phyloP scores from a whole-genome alignment of 2,329 filamentous ascomycete genomes.

The Cercospora brassicicola region DNA sequence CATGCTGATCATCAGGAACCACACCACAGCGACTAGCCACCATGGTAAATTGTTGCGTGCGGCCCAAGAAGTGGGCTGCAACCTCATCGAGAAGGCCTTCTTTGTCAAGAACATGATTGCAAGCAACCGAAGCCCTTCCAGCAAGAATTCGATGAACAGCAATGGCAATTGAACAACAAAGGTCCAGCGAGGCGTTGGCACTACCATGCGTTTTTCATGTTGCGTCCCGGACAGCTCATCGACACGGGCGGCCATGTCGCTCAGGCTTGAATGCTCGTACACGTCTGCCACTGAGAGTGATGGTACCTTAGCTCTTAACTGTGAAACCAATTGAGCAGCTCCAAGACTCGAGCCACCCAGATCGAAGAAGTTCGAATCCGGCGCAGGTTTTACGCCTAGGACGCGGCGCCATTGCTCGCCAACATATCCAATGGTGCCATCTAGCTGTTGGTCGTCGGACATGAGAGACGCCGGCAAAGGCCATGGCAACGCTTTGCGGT shows the following conservation, averaged over 20 bases:
- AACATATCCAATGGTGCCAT: constrained; percentile 1
- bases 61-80: constrained; percentile 9
- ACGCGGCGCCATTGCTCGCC: constrained; percentile 12
- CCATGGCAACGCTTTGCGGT: constrained; percentile 13
- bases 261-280: constrained; percentile 2
- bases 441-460: background rate
- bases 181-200: constrained; percentile 5
- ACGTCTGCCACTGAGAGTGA: constrained; percentile 10
- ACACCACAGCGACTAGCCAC: constrained; percentile 4
- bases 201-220: background rate
- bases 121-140: constrained; percentile 9
- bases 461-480: constrained; percentile 6
- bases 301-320: background rate
- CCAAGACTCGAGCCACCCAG: constrained; percentile 12
- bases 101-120: constrained; percentile 13
- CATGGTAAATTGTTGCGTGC: constrained; percentile 2
- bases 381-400: constrained; percentile 5
- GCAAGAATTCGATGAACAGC: background rate
- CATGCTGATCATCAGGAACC: constrained; percentile 7
- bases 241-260: constrained; percentile 4
- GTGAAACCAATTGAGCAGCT: constrained; percentile 14
- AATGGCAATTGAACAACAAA: constrained; percentile 9
- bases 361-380: constrained; percentile 13
- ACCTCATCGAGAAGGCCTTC: background rate
- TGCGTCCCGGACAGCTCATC: background rate